These are phyloP conservation scores for Chalciporus chontae DNA, from an alignment of 768 basidiomycete genomes.

Conservation along the genomic window DNA sequence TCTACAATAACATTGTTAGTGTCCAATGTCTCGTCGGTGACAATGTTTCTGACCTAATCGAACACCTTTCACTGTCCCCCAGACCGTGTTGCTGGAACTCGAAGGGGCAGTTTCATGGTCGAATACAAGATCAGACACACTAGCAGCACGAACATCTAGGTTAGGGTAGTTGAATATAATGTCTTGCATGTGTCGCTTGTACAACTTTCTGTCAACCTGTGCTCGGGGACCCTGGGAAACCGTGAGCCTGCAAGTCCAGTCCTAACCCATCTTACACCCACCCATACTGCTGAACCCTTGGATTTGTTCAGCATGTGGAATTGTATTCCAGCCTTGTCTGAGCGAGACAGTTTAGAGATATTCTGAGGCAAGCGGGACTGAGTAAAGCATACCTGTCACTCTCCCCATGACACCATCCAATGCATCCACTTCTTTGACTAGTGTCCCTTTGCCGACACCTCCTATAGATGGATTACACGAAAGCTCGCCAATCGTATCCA, in stretches of 20 bases:
- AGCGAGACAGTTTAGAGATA: neutral
- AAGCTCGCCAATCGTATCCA: constrained; percentile 78
- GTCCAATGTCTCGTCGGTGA: neutral
- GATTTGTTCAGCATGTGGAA: constrained; percentile 84
- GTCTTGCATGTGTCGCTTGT: constrained; percentile 80
- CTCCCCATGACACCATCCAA: constrained; percentile 83
- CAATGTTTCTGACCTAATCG: constrained; percentile 49
- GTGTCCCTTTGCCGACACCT: constrained; percentile 87
- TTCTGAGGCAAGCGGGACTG: neutral
- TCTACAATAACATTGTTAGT: constrained; percentile 40
- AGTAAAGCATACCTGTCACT: constrained; percentile 65
- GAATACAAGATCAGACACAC: constrained; percentile 76
- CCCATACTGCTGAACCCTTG: constrained; percentile 89
- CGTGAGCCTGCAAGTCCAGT: neutral
- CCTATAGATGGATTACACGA: constrained; percentile 94
- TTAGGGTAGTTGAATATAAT: constrained; percentile 62
- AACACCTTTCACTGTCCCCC: constrained; percentile 62
- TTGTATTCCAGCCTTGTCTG: constrained; percentile 86
- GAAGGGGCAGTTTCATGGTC: constrained; percentile 39
- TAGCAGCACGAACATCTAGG: constrained; percentile 66
- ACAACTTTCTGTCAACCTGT: constrained; percentile 82
- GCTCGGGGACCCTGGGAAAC: constrained; percentile 72
- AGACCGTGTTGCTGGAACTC: constrained; percentile 26
- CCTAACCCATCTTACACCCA: constrained; percentile 33
- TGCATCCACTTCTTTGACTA: constrained; percentile 90